These are phyloP conservation scores for Pyronema omphalodes DNA, from an alignment of 495 filamentous ascomycete species.

Conservation along the genomic window DNA sequence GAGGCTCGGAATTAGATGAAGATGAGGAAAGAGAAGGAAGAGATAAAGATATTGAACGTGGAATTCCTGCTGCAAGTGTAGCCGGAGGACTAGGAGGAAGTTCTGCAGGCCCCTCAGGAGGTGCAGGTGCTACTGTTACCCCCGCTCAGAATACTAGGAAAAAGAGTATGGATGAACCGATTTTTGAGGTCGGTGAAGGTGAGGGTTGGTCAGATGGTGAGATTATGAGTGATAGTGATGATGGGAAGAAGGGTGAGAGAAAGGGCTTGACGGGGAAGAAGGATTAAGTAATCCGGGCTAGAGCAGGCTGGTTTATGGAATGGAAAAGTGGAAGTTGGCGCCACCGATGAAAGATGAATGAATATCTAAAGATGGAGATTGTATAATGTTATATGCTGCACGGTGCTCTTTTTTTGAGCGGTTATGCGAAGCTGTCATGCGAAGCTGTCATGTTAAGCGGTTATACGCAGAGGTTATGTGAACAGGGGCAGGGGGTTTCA, in stretches of 20 bases:
- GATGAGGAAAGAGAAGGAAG: constrained; percentile 55
- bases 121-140: neutral
- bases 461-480: no score
- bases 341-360: no score
- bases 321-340: no score
- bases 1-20: constrained; percentile 45
- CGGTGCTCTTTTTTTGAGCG: no score
- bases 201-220: constrained; percentile 22
- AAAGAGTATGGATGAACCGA: constrained; percentile 17
- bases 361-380: no score
- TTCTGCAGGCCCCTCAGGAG: neutral
- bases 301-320: no score
- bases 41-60: constrained; percentile 26
- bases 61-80: neutral
- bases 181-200: constrained; percentile 22
- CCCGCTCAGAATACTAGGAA: neutral
- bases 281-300: neutral
- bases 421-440: no score
- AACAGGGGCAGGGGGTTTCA: no score
- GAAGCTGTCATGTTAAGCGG: no score
- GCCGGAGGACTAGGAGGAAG: neutral
- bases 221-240: constrained; percentile 10
- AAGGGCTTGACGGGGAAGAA: constrained; percentile 18
- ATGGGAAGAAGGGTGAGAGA: constrained; percentile 10
- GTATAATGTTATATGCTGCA: no score